A percentile compares a stretch with the other conserved stretches of the same genome.
Conservation (phyloP, 768 basidiomycete species). For the Mycena metata region DNA sequence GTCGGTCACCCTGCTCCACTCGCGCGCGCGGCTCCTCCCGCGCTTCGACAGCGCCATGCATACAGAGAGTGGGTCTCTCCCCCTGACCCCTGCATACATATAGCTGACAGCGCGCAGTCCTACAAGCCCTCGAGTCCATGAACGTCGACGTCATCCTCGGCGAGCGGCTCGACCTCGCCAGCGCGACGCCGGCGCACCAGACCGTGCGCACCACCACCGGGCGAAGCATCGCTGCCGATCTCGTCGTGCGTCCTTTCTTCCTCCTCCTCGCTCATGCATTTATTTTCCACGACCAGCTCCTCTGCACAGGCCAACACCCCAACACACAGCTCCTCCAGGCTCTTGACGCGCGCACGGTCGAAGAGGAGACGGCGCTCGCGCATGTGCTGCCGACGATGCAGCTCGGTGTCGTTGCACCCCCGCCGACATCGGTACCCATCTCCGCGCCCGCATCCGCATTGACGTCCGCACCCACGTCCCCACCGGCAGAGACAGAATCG, state of each 20-base stretch:
- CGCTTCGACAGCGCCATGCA: slow-evolving; percentile 67
- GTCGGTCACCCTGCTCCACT: slow-evolving; percentile 71
- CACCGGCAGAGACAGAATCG: background rate
- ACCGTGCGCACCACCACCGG: slow-evolving; percentile 63
- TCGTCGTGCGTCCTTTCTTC: slow-evolving; percentile 56
- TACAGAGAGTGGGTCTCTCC: slow-evolving; percentile 56
- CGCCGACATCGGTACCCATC: slow-evolving; percentile 23
- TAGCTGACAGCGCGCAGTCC: slow-evolving; percentile 43
- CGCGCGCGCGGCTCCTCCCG: slow-evolving; percentile 65
- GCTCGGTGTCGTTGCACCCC: slow-evolving; percentile 47
- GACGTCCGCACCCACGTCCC: background rate
- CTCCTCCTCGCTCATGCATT: background rate
- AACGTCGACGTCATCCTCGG: slow-evolving; percentile 66
- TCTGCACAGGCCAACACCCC: slow-evolving; percentile 73
- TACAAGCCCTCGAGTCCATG: slow-evolving; percentile 55
- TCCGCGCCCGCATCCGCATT: background rate
- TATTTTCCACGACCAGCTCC: slow-evolving; percentile 52
- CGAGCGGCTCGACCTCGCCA: slow-evolving; percentile 64
- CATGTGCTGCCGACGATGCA: slow-evolving; percentile 68
- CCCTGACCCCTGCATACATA: background rate
- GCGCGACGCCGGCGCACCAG: slow-evolving; percentile 42
- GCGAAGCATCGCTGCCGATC: slow-evolving; percentile 63
- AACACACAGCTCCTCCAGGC: slow-evolving; percentile 63
- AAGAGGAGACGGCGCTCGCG: slow-evolving; percentile 54
- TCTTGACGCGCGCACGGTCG: slow-evolving; percentile 58